phyloP scores from a whole-genome alignment of 1,284 basidiomycete genomes.

The Melampsora occidentalis region DNA sequence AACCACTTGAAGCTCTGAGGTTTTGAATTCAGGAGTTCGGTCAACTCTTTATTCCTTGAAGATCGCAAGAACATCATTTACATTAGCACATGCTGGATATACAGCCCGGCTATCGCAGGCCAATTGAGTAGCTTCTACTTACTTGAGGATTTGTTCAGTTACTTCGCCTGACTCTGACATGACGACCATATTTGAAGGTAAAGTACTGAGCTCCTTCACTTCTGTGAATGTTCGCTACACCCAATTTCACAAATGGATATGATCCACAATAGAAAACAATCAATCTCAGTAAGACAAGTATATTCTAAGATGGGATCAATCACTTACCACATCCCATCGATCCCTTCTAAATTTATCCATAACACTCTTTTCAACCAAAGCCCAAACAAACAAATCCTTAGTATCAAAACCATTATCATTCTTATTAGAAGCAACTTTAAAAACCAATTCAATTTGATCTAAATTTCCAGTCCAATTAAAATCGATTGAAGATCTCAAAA shows the following conservation, averaged over 20 bases:
- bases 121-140: neutral
- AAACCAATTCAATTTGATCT: conserved; percentile 65
- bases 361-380: conserved; percentile 72
- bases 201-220: conserved; percentile 52
- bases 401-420: conserved; percentile 51
- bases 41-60: conserved; percentile 24
- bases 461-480: conserved; percentile 65
- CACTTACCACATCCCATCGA: conserved; percentile 79
- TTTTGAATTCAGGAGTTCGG: conserved; percentile 20
- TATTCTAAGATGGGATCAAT: neutral
- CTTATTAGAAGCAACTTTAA: conserved; percentile 68
- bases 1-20: conserved; percentile 31
- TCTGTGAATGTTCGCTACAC: conserved; percentile 67
- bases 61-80: neutral
- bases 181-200: conserved; percentile 62
- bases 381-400: conserved; percentile 72
- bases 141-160: conserved; percentile 72
- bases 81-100: too few species aligned
- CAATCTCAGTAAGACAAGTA: conserved; percentile 1
- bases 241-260: conserved; percentile 60
- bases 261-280: conserved; percentile 29
- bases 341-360: conserved; percentile 66
- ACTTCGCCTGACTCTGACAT: conserved; percentile 81
- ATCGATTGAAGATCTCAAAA: conserved; percentile 66
- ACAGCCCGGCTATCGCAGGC: too few species aligned